Base-by-base conservation (phyloP, 2,329 filamentous ascomycete genomes). In the Microcyclosporella mali region DNA sequence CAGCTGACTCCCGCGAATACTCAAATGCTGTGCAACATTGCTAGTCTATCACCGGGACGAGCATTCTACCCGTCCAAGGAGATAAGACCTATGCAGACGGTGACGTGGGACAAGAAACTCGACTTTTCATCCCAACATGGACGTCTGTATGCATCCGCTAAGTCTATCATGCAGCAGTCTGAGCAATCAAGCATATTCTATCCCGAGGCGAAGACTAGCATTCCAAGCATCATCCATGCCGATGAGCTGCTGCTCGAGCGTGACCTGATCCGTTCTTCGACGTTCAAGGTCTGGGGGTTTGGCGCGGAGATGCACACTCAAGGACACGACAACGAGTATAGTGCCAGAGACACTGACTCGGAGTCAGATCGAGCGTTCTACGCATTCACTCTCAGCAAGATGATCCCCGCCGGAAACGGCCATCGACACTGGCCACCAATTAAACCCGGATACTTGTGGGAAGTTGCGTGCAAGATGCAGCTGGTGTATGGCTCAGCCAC, bases 41-140 rank as follows among this genome's bases (percentile, higher is more conserved):
- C 62, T 0, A 14, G 15, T 0, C 53, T 66, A 2, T 66, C 64
- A 1, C 67, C 69, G 2, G 11, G 9, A 0, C 53, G 70, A 32
- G 37, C 46, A 0, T 77, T 67, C 43, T 77, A 77, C 46, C 73
- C 74, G 0, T 36, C 40, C 3, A 44, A 70, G 4, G 28, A 43
- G 33, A 35, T 37, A 7, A 63, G 55, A 30, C 52, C 57, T 0
- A 71, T 75, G 65, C 72, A 78, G 46, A 51, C 43, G 60, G 71
- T 0, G 11, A 11, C 0, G n/a, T 77, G 73, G 73, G 50, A 70
- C 38, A 1, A 46, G 0, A 9, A 59, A 0, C 49, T 77, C 0
- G 62, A 68, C 1, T 40, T 45, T 17, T 37, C 44, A 12, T 32
- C 42, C 2, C 49, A 51, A 31, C 49, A 51, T 30, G 37, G 42